A percentile compares a stretch with the other conserved stretches of the same genome.
Evolutionary conservation across 176 grass and related monocot species (phyloP).

Genomic region (Cenchrus americanus): DNA sequence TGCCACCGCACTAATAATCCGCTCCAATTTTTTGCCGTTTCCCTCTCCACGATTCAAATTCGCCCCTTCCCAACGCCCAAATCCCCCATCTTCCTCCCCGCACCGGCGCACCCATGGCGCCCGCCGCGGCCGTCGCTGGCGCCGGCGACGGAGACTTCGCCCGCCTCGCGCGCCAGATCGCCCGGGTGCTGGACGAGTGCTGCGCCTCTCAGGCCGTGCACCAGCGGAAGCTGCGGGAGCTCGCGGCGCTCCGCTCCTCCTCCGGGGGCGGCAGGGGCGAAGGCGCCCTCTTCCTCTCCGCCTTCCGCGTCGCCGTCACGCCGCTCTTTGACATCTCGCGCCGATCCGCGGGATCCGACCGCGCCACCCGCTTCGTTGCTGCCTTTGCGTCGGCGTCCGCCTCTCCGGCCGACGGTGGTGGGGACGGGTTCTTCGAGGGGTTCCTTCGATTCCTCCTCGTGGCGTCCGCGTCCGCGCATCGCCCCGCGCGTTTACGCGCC

Average conservation of each 20-base stretch:
- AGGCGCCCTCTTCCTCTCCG: constrained; percentile 52
- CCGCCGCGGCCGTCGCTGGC: constrained; percentile 29
- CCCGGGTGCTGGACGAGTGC: constrained; percentile 76
- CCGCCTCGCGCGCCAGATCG: constrained; percentile 50
- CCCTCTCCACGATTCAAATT: constrained; percentile 45
- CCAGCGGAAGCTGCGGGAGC: constrained; percentile 78
- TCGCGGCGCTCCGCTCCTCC: constrained; percentile 58
- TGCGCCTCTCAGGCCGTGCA: constrained; percentile 67
- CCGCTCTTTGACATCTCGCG: constrained; percentile 74
- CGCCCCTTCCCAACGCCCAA: not conserved
- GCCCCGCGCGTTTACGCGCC: constrained; percentile 64
- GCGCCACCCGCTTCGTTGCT: constrained; percentile 58
- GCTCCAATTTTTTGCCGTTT: constrained; percentile 1
- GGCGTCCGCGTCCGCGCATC: constrained; percentile 55
- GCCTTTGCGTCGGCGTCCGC: constrained; percentile 61
- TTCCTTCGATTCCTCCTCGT: constrained; percentile 72
- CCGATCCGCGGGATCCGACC: constrained; percentile 59
- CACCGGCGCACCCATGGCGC: constrained; percentile 29
- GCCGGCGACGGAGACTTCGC: constrained; percentile 10
- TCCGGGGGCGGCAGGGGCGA: not conserved
- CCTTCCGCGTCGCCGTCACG: constrained; percentile 61
- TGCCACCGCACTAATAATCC: not conserved
- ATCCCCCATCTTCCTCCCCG: not conserved
- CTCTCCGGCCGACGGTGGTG: constrained; percentile 17
- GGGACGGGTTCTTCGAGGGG: constrained; percentile 66